Percentiles rank a stretch among this genome's conserved stretches.
phyloP scores from a whole-genome alignment of 2,329 filamentous ascomycete genomes.

The Fusarium tanahbumbuense region DNA sequence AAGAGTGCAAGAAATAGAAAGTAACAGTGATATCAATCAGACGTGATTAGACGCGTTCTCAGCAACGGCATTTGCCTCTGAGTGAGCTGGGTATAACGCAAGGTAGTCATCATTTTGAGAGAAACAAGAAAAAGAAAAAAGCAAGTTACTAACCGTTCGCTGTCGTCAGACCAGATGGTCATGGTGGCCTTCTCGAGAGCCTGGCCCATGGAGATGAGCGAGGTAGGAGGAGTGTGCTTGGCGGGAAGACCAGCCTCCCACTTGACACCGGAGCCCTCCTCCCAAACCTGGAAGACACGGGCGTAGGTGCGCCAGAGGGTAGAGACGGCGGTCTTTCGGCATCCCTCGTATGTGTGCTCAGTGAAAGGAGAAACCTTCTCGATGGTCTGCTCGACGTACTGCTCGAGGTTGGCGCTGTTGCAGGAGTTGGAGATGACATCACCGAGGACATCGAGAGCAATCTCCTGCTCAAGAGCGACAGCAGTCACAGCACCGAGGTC shows the following conservation, averaged over 20 bases:
- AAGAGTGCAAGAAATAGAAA: constrained; percentile 41
- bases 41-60: constrained; percentile 74
- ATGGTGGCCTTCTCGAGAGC: constrained; percentile 87
- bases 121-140: constrained; percentile 36
- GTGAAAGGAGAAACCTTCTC: constrained; percentile 82
- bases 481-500: constrained; percentile 89
- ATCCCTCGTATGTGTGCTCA: constrained; percentile 92
- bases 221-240: constrained; percentile 79
- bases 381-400: constrained; percentile 90
- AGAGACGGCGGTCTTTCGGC: constrained; percentile 89
- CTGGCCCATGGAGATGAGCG: constrained; percentile 86
- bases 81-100: constrained; percentile 99
- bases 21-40: constrained; percentile 49
- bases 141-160: constrained; percentile 81
- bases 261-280: constrained; percentile 78
- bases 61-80: constrained; percentile 92
- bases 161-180: constrained; percentile 87
- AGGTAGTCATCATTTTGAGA: constrained; percentile 80
- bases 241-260: constrained; percentile 91
- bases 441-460: constrained; percentile 92
- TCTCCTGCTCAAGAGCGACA: constrained; percentile 95
- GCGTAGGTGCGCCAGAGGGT: constrained; percentile 95
- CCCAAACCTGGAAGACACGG: constrained; percentile 87
- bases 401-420: constrained; percentile 75
- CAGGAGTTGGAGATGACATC: constrained; percentile 92